Base-by-base conservation (phyloP, 495 filamentous ascomycete species). In the Penicillium canariense region DNA sequence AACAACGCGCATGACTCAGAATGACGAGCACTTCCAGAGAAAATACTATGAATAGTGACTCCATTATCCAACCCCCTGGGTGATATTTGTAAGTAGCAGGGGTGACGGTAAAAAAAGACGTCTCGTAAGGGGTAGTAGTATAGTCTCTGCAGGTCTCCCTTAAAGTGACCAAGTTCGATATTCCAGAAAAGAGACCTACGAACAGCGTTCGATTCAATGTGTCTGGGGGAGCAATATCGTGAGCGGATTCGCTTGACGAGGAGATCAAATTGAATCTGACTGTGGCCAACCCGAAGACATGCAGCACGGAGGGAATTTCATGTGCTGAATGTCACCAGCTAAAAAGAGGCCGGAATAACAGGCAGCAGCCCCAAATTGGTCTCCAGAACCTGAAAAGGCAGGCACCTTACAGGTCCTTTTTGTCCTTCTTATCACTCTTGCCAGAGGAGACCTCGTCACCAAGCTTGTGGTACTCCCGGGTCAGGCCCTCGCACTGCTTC, bases 401-500 rank as follows among this genome's bases (percentile, higher is more conserved):
- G 42, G 26, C 34, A 35, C 43, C 65, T 72, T 84, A 91, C 70
- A 82, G 76, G 59, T 84, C 79, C 78, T 93, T 92, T 78, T 85
- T 88, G 34, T 82, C 75, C 18, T 70, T 75, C 38, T 71, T 63
- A 42, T 81, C 78, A 4, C 77, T 75, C 58, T 80, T 73, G 35
- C 77, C 73, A 54, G 75, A 73, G 52, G 82, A 76, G 60, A 91
- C 85, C 74, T 89, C 82, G 65, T 98, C 74, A 50, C 89, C 85
- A 50, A 98, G 77, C 42, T 81, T 80, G 66, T 88, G 80, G 72
- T 97, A 98, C 77, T 96, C 91, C 52, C 81, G 74, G 58, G 76
- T 80, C 26, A 96, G 72, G 1, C 89, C 88, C 56, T 87, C 84
- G 44, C 82, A 79, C 78, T 96, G 90, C 79, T 92, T 89, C 81